Evolutionary conservation across 2,329 filamentous ascomycete genomes (phyloP).

Genomic region (Colletotrichum sp.): DNA sequence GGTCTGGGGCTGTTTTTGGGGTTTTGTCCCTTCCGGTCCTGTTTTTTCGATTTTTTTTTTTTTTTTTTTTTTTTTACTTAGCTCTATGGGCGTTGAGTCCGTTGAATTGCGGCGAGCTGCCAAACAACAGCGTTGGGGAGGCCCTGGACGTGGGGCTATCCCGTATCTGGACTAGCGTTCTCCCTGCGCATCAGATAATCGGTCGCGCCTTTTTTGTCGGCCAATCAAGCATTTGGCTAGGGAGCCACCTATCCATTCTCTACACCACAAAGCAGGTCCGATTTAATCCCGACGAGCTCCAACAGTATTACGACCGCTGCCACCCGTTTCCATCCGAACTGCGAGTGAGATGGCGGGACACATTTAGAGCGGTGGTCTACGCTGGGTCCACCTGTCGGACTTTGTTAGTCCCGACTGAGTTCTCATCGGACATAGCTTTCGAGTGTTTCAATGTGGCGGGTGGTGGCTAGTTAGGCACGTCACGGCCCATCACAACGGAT

Average conservation of each 20-base stretch:
- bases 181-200: constrained; percentile 6
- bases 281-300: constrained; percentile 1
- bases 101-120: constrained; percentile 25
- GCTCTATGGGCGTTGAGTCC: constrained; percentile 24
- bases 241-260: not conserved
- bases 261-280: not conserved
- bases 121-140: constrained; percentile 23
- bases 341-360: not conserved
- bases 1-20: no score
- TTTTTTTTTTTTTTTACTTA: constrained; percentile 21
- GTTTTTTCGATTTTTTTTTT: no score
- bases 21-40: no score
- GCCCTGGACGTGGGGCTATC: constrained; percentile 1
- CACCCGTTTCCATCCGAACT: constrained; percentile 18
- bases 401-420: not conserved
- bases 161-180: not conserved
- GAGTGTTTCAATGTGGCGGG: not conserved
- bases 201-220: not conserved
- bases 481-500: not conserved
- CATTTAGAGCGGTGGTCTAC: not conserved
- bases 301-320: not conserved
- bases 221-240: not conserved
- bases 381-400: not conserved
- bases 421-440: not conserved
- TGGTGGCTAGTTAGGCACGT: not conserved